These are phyloP conservation scores for Platanthera guangdongensis DNA, from an alignment of 106 monocot species.

Conservation along the genomic window DNA sequence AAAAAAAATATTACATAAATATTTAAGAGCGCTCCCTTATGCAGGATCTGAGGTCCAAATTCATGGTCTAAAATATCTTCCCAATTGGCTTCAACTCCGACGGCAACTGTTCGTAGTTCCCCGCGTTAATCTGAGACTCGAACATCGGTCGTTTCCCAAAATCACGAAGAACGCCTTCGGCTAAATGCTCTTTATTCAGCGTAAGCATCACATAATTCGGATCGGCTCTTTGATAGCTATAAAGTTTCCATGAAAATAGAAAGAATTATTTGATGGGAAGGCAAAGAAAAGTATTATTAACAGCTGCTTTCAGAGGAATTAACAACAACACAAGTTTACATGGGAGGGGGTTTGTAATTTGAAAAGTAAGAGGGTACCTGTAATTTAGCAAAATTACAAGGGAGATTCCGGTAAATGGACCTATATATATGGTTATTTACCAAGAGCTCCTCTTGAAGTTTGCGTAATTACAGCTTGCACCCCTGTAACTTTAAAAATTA, in stretches of 20 bases:
- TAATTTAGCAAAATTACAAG: too few species aligned
- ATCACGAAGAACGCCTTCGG: constrained; percentile 60
- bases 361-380: too few species aligned
- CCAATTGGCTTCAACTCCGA: constrained; percentile 65
- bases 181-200: constrained; percentile 87
- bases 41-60: not conserved
- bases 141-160: constrained; percentile 84
- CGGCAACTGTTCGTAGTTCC: constrained; percentile 71
- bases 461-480: too few species aligned
- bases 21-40: not conserved
- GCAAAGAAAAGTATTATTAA: not conserved
- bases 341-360: too few species aligned
- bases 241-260: constrained; percentile 5
- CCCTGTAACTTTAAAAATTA: too few species aligned
- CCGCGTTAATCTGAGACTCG: constrained; percentile 63
- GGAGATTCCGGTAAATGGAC: too few species aligned
- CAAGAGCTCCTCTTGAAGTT: too few species aligned
- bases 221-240: constrained; percentile 92
- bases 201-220: constrained; percentile 97
- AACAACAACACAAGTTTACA: too few species aligned
- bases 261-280: not conserved
- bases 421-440: too few species aligned
- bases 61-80: constrained; percentile 45
- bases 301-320: not conserved
- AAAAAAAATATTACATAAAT: too few species aligned